Conservation (phyloP, 305 asterid species). For the Solanum aculeatissimum region DNA sequence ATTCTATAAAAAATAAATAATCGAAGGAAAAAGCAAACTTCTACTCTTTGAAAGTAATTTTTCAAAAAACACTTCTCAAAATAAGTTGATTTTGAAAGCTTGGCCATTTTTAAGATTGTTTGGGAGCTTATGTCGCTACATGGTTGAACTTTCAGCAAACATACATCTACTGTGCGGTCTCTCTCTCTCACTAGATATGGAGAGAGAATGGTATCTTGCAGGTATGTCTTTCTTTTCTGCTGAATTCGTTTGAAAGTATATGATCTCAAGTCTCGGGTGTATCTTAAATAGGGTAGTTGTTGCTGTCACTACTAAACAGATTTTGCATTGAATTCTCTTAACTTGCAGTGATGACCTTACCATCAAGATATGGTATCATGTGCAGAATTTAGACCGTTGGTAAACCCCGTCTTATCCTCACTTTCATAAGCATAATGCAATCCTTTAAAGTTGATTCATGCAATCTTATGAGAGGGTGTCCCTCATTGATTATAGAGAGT, state of each 20-base stretch:
- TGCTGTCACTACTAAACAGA: background rate
- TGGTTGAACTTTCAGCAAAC: conserved; percentile 42
- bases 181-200: conserved; percentile 48
- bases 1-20: background rate
- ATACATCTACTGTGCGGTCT: conserved; percentile 80
- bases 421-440: background rate
- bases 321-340: conserved; percentile 1
- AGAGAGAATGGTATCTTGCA: conserved; percentile 82
- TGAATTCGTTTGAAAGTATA: background rate
- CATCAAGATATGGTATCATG: conserved; percentile 49
- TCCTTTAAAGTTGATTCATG: background rate
- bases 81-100: background rate
- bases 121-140: background rate
- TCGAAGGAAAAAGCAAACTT: background rate
- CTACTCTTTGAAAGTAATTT: background rate
- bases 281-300: background rate
- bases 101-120: background rate
- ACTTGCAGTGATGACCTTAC: conserved; percentile 83
- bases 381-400: conserved; percentile 10
- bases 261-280: background rate
- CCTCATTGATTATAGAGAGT: background rate
- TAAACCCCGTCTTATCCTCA: conserved; percentile 20
- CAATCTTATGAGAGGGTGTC: background rate
- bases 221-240: conserved; percentile 32
- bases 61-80: background rate